Conservation (phyloP, 768 basidiomycete genomes). For the Leccinum variicolor region DNA sequence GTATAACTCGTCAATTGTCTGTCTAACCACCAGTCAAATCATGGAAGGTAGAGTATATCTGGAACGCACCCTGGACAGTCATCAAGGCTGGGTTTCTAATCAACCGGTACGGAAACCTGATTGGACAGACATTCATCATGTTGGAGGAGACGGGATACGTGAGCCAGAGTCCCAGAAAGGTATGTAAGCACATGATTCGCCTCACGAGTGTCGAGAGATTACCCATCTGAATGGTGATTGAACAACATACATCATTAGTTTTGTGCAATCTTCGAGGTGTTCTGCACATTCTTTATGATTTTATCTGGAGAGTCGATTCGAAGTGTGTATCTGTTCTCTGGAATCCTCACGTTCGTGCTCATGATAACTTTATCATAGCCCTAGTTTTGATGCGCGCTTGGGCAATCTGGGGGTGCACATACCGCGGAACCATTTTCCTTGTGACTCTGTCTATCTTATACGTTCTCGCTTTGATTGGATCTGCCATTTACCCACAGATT, state of each 20-base stretch:
- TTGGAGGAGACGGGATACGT: slow-evolving; percentile 4
- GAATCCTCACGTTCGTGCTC: background rate
- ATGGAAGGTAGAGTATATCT: slow-evolving; percentile 12
- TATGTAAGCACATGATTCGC: background rate
- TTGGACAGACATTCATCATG: slow-evolving; percentile 10
- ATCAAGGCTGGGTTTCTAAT: slow-evolving; percentile 13
- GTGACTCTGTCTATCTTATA: slow-evolving; percentile 6
- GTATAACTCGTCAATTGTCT: background rate
- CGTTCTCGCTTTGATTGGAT: slow-evolving; percentile 1
- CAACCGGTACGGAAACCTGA: slow-evolving; percentile 18
- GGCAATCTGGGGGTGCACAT: slow-evolving; percentile 18
- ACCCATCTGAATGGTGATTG: background rate
- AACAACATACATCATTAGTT: background rate
- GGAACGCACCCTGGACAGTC: slow-evolving; percentile 10
- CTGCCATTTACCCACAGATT: background rate
- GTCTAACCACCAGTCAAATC: background rate
- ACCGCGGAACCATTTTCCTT: background rate
- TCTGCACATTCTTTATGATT: slow-evolving; percentile 3
- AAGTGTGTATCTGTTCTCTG: background rate
- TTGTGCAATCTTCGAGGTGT: slow-evolving; percentile 8
- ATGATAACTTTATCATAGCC: slow-evolving; percentile 8
- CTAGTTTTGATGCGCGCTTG: slow-evolving; percentile 19
- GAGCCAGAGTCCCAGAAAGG: background rate
- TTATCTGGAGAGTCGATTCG: slow-evolving; percentile 14
- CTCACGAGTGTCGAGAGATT: background rate